Evolutionary conservation across 257 asterid species (phyloP), one percentile per base, ranked within the genome.

Genomic region (Coffea canephora): DNA sequence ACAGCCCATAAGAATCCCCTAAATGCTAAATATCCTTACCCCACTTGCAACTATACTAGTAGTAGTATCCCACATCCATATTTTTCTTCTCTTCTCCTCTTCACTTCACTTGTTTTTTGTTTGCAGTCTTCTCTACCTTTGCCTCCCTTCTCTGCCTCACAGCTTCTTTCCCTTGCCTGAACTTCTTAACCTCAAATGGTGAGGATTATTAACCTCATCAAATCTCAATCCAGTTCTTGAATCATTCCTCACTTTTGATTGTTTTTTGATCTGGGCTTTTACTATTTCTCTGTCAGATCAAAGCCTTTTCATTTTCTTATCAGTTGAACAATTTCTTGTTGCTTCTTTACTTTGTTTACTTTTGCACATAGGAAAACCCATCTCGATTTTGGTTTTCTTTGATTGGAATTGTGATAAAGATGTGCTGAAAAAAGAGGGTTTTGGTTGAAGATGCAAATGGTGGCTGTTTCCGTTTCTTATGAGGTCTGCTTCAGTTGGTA

Each of bases 401-500:
- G 79, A 82, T 77, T 81, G 82, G 66, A 71, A 76, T 13, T 74
- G 48, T 8, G 77, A 49, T 80, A 71, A 25, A 75, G 77, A 74
- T 77, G 76, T 69, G 62, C 46, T 74, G 82, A 81, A 70, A 81
- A 70, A 82, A 85, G 78, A 84, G 90, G 90, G 83, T 74, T 83
- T 86, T 50, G 80, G 70, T 80, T 82, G 59, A 76, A 87, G 90
- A 80, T 85, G 82, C 88, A 83, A 84, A 84, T 83, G 79, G 79
- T 83, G 85, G 77, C 78, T 82, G 82, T 69, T 79, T 85, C 79
- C 77, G 82, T 74, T 79, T 84, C 82, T 82, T 79, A 23, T 76
- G 79, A 85, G 84, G 81, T 71, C 87, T 80, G 86, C 88, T 89
- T 87, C 88, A 83, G 83, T 80, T 86, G 91, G 93, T 91, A 83